Conservation (phyloP, 768 basidiomycete genomes). For the Tubosaeta sp. region DNA sequence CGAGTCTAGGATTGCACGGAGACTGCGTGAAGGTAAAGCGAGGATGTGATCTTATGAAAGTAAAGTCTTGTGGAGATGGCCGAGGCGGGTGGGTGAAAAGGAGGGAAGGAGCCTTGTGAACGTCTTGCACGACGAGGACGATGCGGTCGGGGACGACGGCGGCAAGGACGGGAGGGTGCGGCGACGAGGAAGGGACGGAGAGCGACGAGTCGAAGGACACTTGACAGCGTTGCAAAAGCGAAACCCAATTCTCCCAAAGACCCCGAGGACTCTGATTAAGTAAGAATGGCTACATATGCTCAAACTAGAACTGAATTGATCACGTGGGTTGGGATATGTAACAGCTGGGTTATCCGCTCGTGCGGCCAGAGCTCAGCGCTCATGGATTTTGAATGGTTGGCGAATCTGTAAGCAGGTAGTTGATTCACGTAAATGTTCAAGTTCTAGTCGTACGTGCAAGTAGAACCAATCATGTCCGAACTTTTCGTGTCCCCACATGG, state of each 20-base stretch:
- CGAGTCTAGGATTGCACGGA: conserved; percentile 22
- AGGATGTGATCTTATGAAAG: conserved; percentile 26
- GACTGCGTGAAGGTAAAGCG: conserved; percentile 21
- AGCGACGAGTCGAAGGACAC: conserved; percentile 30
- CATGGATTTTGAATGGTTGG: neutral
- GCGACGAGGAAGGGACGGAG: conserved; percentile 29
- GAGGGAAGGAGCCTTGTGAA: conserved; percentile 14
- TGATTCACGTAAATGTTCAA: neutral
- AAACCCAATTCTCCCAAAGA: conserved; percentile 35
- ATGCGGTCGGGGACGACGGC: conserved; percentile 18
- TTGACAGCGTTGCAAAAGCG: conserved; percentile 32
- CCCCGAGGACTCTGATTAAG: conserved; percentile 20
- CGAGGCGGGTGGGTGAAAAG: conserved; percentile 31
- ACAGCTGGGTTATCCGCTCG: too few species aligned
- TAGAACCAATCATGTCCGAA: neutral
- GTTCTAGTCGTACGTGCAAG: neutral
- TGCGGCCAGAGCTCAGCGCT: neutral
- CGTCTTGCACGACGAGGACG: conserved; percentile 23
- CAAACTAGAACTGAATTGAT: neutral
- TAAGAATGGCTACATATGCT: conserved; percentile 11
- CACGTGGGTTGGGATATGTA: neutral
- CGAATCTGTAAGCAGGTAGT: neutral
- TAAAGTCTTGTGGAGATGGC: conserved; percentile 7
- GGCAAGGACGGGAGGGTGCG: conserved; percentile 23
- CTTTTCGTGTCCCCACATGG: neutral